Percentiles rank a stretch among this genome's conserved stretches.
Conservation (phyloP, 768 basidiomycete species). For the Phlebiopsis flavidoalba region DNA sequence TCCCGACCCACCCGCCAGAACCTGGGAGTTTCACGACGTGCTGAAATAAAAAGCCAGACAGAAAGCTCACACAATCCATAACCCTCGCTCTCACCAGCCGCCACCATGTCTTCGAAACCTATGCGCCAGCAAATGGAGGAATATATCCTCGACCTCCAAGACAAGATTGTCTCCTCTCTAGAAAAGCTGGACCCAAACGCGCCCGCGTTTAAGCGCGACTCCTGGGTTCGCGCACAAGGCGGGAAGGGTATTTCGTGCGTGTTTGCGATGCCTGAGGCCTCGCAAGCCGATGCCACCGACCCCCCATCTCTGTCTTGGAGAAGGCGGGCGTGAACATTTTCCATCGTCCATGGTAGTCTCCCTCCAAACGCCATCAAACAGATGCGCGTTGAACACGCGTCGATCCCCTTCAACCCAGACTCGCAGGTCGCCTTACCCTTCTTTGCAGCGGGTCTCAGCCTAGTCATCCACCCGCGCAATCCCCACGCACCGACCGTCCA, state of each 20-base stretch:
- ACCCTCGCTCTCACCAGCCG: not conserved
- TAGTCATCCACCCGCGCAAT: constrained; percentile 92
- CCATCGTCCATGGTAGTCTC: constrained; percentile 82
- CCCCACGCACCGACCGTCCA: constrained; percentile 93
- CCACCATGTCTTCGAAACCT: constrained; percentile 14
- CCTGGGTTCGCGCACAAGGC: constrained; percentile 64
- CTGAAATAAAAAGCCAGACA: not conserved
- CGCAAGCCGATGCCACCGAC: constrained; percentile 24
- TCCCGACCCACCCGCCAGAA: not conserved
- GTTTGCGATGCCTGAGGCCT: constrained; percentile 45
- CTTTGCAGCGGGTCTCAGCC: constrained; percentile 87
- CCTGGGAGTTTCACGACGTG: not conserved
- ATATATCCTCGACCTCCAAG: constrained; percentile 74
- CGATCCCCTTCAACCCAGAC: constrained; percentile 56
- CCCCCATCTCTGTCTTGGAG: constrained; percentile 61
- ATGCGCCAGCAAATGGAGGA: constrained; percentile 75
- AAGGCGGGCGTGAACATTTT: constrained; percentile 97
- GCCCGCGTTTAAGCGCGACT: constrained; percentile 74
- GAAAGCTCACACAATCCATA: not conserved
- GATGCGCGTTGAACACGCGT: constrained; percentile 90
- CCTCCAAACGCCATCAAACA: constrained; percentile 88
- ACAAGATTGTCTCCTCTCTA: constrained; percentile 69
- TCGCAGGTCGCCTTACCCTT: constrained; percentile 71
- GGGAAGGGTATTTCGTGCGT: constrained; percentile 86
- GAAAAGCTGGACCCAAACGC: constrained; percentile 74